These are phyloP conservation scores for Hypoxylon fragiforme DNA, from an alignment of 495 filamentous ascomycete species.

Conservation along the genomic window DNA sequence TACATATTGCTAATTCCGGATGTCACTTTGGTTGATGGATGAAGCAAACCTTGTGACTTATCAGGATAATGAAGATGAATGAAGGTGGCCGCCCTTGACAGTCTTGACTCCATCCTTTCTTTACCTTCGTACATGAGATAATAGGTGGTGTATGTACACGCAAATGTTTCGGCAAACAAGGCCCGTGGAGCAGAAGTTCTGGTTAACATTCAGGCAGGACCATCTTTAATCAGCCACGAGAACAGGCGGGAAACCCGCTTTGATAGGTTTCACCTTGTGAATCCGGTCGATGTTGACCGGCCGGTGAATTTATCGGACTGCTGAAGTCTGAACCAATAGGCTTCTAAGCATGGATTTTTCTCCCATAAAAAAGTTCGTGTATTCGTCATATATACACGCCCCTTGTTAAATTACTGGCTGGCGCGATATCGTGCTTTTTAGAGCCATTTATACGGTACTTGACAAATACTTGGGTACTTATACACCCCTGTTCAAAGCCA, in stretches of 20 bases:
- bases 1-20: constrained; percentile 24
- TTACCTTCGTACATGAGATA: too few relatives aligned
- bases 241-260: background rate
- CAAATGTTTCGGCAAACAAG: too few relatives aligned
- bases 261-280: background rate
- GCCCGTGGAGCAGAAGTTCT: too few relatives aligned
- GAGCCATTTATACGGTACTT: constrained; percentile 8
- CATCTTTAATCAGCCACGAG: too few relatives aligned
- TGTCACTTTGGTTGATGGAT: constrained; percentile 17
- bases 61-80: constrained; percentile 1
- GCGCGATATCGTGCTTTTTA: constrained; percentile 12
- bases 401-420: constrained; percentile 3
- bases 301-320: background rate
- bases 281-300: background rate
- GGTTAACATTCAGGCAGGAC: too few relatives aligned
- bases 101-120: too few relatives aligned
- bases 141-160: too few relatives aligned
- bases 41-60: background rate
- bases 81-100: constrained; percentile 2
- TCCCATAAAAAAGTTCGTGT: too few relatives aligned
- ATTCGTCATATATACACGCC: constrained; percentile 1
- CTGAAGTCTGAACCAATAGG: background rate
- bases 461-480: constrained; percentile 5
- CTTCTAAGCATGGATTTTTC: background rate
- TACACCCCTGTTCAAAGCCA: background rate